phyloP scores from a whole-genome alignment of 352 stramenopile genomes.

The Lagenidium sp. region DNA sequence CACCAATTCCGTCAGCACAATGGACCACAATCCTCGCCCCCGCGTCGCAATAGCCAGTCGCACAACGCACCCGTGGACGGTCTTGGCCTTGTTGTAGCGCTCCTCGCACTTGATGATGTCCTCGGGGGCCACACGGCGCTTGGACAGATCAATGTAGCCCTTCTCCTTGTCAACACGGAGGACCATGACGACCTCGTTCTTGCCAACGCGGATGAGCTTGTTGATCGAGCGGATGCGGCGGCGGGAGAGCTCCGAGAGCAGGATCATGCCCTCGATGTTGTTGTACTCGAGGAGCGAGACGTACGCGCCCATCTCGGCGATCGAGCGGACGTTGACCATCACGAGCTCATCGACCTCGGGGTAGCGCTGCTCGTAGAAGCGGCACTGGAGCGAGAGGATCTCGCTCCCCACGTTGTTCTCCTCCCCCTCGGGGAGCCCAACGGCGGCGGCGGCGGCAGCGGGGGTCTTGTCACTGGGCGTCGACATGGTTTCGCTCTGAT shows the following conservation, averaged over 20 bases:
- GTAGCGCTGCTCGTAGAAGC: slow-evolving; percentile 91
- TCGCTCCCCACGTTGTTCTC: slow-evolving; percentile 43
- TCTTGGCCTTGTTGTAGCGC: slow-evolving; percentile 99
- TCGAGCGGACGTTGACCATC: slow-evolving; percentile 93
- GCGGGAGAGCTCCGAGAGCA: slow-evolving; percentile 97
- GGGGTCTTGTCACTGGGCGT: slow-evolving; percentile 9
- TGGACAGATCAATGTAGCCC: slow-evolving; percentile 99
- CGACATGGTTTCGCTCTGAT: too few relatives aligned
- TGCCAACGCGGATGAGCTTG: slow-evolving; percentile 99
- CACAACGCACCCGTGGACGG: slow-evolving; percentile 94
- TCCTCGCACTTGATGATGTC: slow-evolving; percentile 99
- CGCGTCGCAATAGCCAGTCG: too few relatives aligned
- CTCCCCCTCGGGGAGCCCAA: slow-evolving; percentile 19
- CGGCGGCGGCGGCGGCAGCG: slow-evolving; percentile 5
- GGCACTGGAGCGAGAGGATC: slow-evolving; percentile 76
- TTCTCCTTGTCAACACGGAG: slow-evolving; percentile 99
- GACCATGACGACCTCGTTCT: slow-evolving; percentile 99
- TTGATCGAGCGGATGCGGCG: slow-evolving; percentile 99
- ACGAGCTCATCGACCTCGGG: slow-evolving; percentile 98
- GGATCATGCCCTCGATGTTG: slow-evolving; percentile 99
- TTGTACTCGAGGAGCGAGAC: slow-evolving; percentile 99
- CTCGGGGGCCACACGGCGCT: slow-evolving; percentile 98
- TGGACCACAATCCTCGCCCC: too few relatives aligned
- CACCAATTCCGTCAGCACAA: slow-evolving; percentile 52
- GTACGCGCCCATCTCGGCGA: slow-evolving; percentile 99